These are phyloP conservation scores for Linaria vulgaris DNA, from an alignment of 257 asterid genomes.

Conservation along the genomic window DNA sequence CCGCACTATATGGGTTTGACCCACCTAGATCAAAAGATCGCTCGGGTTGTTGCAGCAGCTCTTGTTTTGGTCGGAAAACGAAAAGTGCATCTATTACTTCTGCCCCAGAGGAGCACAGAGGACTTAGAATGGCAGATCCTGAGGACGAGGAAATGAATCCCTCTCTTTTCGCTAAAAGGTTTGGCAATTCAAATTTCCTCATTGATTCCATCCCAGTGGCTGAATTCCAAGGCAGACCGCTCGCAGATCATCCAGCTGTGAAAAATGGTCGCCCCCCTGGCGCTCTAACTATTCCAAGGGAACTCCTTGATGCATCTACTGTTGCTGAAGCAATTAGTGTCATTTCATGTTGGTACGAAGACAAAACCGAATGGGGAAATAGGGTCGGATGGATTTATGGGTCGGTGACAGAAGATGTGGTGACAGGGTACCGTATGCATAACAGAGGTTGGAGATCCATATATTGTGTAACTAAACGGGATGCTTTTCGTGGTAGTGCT, in stretches of 20 bases:
- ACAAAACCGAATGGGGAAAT: conserved; percentile 89
- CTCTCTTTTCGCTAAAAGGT: conserved; percentile 66
- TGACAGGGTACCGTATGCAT: conserved; percentile 88
- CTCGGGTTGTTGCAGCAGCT: conserved; percentile 66
- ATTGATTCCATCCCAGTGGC: conserved; percentile 81
- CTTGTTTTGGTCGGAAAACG: conserved; percentile 53
- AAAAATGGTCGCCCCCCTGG: conserved; percentile 83
- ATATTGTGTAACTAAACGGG: conserved; percentile 80
- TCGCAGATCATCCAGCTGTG: conserved; percentile 83
- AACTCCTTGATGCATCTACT: conserved; percentile 75
- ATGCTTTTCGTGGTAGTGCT: conserved; percentile 90
- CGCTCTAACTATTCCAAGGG: conserved; percentile 67
- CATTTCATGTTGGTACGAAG: conserved; percentile 89
- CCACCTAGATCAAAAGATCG: conserved; percentile 77
- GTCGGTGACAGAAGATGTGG: conserved; percentile 84
- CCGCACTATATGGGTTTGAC: conserved; percentile 83
- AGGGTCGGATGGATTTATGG: conserved; percentile 95
- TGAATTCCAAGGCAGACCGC: conserved; percentile 82
- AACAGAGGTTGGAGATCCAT: conserved; percentile 86
- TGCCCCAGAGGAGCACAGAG: conserved; percentile 59
- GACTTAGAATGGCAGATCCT: conserved; percentile 67
- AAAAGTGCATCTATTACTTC: conserved; percentile 43
- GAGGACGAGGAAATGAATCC: conserved; percentile 74
- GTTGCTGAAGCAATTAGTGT: conserved; percentile 91
- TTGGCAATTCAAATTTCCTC: conserved; percentile 73